Evolutionary conservation across 352 stramenopile species (phyloP).

Genomic region (Globisporangium middletonii): DNA sequence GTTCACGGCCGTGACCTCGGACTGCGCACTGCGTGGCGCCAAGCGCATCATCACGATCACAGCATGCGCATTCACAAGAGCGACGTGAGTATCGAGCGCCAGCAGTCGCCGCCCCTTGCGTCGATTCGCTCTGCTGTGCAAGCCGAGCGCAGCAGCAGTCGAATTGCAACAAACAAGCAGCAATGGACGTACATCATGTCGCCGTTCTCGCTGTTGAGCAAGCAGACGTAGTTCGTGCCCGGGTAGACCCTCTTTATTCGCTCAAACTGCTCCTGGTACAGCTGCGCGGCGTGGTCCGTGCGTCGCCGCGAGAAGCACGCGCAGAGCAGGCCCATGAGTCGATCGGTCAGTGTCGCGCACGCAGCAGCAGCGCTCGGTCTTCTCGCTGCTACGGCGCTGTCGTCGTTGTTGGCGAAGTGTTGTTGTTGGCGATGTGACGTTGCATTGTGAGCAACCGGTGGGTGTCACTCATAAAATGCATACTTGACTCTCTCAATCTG

Average conservation of each 20-base stretch:
- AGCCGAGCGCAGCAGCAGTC: neutral
- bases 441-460: no score
- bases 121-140: neutral
- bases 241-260: slow-evolving; percentile 66
- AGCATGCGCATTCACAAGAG: neutral
- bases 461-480: no score
- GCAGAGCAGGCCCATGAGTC: slow-evolving; percentile 53
- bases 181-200: slow-evolving; percentile 68
- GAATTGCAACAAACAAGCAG: neutral
- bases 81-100: neutral
- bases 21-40: slow-evolving; percentile 42
- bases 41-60: neutral
- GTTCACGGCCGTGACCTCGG: slow-evolving; percentile 55
- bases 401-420: no score
- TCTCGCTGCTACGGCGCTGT: no score
- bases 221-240: slow-evolving; percentile 74
- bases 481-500: no score
- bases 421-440: no score
- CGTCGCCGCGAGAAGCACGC: slow-evolving; percentile 65
- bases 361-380: no score
- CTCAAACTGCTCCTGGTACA: slow-evolving; percentile 75
- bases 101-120: neutral
- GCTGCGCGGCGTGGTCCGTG: slow-evolving; percentile 38
- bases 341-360: no score
- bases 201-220: slow-evolving; percentile 66